A percentile compares a stretch with the other conserved stretches of the same genome.
Evolutionary conservation across 164 flowering plant genomes (phyloP).

Genomic region (Kalanchoe fedtschenkoi): DNA sequence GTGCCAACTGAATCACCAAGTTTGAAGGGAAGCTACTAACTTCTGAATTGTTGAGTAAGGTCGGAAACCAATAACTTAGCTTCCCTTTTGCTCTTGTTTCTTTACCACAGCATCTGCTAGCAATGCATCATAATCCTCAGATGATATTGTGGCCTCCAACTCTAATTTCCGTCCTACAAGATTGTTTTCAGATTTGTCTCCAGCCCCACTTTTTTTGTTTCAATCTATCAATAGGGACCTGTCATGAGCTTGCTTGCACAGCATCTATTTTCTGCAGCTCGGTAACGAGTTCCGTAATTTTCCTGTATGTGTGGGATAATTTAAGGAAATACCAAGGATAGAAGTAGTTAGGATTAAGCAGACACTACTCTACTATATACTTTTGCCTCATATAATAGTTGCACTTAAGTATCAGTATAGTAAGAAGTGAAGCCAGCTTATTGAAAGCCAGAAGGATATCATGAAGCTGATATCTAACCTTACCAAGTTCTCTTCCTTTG

Average conservation of each 20-base stretch:
- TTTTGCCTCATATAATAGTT: neutral
- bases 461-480: slow-evolving; percentile 48
- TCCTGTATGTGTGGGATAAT: slow-evolving; percentile 47
- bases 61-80: slow-evolving; percentile 24
- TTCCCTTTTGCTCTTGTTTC: slow-evolving; percentile 60
- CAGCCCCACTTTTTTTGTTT: slow-evolving; percentile 87
- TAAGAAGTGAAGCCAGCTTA: neutral
- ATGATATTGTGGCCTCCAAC: neutral
- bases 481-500: slow-evolving; percentile 47
- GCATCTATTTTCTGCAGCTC: slow-evolving; percentile 91
- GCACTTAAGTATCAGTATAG: neutral
- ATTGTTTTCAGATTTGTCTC: neutral
- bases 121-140: slow-evolving; percentile 20
- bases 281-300: slow-evolving; percentile 58
- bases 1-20: neutral
- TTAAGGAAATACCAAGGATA: slow-evolving; percentile 34
- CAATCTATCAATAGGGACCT: slow-evolving; percentile 56
- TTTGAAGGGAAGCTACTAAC: slow-evolving; percentile 24
- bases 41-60: neutral
- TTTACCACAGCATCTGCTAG: slow-evolving; percentile 44
- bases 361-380: too few relatives aligned
- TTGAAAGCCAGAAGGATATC: slow-evolving; percentile 71
- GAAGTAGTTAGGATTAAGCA: neutral
- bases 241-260: slow-evolving; percentile 53
- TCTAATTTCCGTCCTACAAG: neutral